phyloP scores from a whole-genome alignment of 2,329 filamentous ascomycete species.

The Fusarium hainanense region DNA sequence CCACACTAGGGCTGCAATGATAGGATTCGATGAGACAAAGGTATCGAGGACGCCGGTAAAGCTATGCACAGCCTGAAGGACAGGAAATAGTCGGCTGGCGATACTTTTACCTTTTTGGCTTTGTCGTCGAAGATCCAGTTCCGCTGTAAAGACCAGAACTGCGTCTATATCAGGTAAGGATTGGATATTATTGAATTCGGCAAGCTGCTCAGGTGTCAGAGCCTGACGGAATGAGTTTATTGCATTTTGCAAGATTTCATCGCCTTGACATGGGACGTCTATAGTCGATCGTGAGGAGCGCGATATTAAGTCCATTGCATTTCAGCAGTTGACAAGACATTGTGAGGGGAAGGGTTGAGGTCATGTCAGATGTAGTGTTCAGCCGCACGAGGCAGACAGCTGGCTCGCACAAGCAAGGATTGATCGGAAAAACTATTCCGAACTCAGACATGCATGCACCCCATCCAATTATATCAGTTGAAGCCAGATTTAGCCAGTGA shows the following conservation, averaged over 20 bases:
- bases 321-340: fast-evolving
- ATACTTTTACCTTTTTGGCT: conserved; percentile 42
- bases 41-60: conserved; percentile 53
- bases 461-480: too few relatives aligned
- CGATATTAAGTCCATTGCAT: neutral
- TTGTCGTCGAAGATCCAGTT: conserved; percentile 44
- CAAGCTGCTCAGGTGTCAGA: conserved; percentile 7
- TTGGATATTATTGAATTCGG: neutral
- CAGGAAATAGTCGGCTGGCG: conserved; percentile 45
- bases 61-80: conserved; percentile 52
- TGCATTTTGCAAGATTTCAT: neutral
- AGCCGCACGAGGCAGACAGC: neutral
- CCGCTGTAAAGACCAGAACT: conserved; percentile 50
- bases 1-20: conserved; percentile 56
- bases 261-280: fast-evolving
- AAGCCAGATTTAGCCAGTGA: too few relatives aligned
- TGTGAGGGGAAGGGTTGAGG: neutral
- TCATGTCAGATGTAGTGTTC: neutral
- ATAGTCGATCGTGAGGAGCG: neutral
- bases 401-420: too few relatives aligned
- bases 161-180: conserved; percentile 44
- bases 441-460: too few relatives aligned
- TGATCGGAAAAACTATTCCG: too few relatives aligned
- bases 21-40: conserved; percentile 52
- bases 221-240: neutral